Percentiles rank a stretch among this genome's conserved stretches.
Conservation (phyloP, 2,329 filamentous ascomycete genomes). For the Aspergillus sergii region DNA sequence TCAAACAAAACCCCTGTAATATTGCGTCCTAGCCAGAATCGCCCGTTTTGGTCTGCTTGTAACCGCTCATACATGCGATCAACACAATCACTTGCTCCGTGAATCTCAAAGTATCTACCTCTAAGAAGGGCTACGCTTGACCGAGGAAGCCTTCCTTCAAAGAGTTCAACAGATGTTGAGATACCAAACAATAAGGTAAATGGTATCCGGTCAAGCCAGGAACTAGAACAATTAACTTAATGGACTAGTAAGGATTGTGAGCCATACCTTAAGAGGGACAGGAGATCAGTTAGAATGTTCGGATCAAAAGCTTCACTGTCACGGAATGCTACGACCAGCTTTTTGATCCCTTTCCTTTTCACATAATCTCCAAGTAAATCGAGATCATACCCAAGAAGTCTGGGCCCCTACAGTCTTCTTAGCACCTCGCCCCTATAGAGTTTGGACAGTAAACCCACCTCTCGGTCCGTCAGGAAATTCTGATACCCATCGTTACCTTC, state of each 20-base stretch:
- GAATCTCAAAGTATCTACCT: slow-evolving; percentile 58
- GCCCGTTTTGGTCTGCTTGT: slow-evolving; percentile 37
- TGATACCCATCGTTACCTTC: slow-evolving; percentile 44
- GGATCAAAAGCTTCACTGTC: slow-evolving; percentile 53
- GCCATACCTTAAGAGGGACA: slow-evolving; percentile 50
- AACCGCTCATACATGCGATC: slow-evolving; percentile 45
- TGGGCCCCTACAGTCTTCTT: slow-evolving; percentile 35
- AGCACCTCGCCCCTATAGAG: background rate
- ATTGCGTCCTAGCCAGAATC: slow-evolving; percentile 56
- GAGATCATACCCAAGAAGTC: slow-evolving; percentile 49
- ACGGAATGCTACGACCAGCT: slow-evolving; percentile 46
- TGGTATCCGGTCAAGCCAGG: slow-evolving; percentile 64
- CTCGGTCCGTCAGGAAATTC: slow-evolving; percentile 40
- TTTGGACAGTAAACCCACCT: slow-evolving; percentile 29
- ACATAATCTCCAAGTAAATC: slow-evolving; percentile 49
- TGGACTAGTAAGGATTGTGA: slow-evolving; percentile 8
- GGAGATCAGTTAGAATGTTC: slow-evolving; percentile 46
- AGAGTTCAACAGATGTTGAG: slow-evolving; percentile 64
- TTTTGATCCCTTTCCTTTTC: slow-evolving; percentile 37
- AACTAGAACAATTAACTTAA: slow-evolving; percentile 43
- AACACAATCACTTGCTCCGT: slow-evolving; percentile 51
- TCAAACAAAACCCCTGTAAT: slow-evolving; percentile 56
- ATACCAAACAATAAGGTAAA: slow-evolving; percentile 63
- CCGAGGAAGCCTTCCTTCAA: slow-evolving; percentile 60
- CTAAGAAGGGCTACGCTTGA: slow-evolving; percentile 55